These are phyloP conservation scores for Solanum paucissectum DNA, from an alignment of 257 asterid species.

Conservation along the genomic window DNA sequence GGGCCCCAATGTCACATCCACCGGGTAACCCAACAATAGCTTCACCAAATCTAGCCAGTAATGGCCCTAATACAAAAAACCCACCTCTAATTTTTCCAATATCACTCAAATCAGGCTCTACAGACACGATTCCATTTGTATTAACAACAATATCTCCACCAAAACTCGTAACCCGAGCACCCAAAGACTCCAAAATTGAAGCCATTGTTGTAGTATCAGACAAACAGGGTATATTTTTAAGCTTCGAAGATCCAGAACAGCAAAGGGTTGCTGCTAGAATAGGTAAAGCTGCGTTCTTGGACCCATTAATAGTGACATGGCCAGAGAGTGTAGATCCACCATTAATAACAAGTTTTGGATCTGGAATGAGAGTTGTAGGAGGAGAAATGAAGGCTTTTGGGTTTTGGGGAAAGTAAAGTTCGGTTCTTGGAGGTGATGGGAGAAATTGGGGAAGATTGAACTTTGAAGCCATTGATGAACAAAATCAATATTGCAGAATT, in stretches of 20 bases:
- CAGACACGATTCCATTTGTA: conserved; percentile 5
- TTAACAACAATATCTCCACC: conserved; percentile 5
- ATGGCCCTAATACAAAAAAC: conserved; percentile 29
- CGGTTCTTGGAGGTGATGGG: neutral
- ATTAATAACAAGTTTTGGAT: conserved; percentile 5
- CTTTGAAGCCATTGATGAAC: neutral
- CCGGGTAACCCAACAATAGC: conserved; percentile 31
- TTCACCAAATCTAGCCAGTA: conserved; percentile 32
- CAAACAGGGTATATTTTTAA: conserved; percentile 16
- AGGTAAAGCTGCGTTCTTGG: conserved; percentile 31
- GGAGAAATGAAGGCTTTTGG: neutral
- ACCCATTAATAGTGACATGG: conserved; percentile 31
- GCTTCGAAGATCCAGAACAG: conserved; percentile 14
- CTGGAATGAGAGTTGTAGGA: neutral
- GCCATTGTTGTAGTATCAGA: conserved; percentile 24
- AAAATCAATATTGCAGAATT: neutral
- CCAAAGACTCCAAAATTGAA: conserved; percentile 22
- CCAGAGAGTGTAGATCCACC: conserved; percentile 28
- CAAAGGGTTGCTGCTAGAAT: conserved; percentile 33
- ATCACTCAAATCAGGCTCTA: conserved; percentile 21
- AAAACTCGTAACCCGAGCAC: conserved; percentile 17
- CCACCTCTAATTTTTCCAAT: conserved; percentile 22
- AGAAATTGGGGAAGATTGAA: neutral
- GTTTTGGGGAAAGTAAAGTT: neutral
- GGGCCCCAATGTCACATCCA: conserved; percentile 36